Conservation (phyloP, 768 basidiomycete genomes). For the Pleurotus citrinopileatus region DNA sequence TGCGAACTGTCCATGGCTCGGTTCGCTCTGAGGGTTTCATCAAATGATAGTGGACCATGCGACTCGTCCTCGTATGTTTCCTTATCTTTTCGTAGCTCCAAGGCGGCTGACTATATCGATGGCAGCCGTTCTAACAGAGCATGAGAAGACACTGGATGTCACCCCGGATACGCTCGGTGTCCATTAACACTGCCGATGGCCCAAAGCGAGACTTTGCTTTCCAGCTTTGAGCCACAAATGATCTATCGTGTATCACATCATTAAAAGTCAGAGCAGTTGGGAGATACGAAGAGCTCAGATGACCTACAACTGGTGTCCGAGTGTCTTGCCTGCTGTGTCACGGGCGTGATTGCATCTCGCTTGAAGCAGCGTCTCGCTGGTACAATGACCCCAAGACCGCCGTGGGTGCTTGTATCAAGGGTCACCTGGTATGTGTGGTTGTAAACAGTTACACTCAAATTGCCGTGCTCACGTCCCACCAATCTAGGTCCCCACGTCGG, state of each 20-base stretch:
- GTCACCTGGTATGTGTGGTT: neutral
- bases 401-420: neutral
- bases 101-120: too few relatives aligned
- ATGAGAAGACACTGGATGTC: neutral
- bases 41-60: too few relatives aligned
- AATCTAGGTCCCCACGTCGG: neutral
- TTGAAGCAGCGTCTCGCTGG: neutral
- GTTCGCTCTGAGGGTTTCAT: too few relatives aligned
- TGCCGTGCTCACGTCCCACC: too few relatives aligned
- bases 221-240: neutral
- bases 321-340: too few relatives aligned
- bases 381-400: neutral
- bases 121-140: neutral
- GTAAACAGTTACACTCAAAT: too few relatives aligned
- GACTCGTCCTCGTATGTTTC: too few relatives aligned
- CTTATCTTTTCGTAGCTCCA: too few relatives aligned
- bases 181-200: neutral
- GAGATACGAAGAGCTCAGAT: neutral
- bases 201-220: neutral
- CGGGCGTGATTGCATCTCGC: too few relatives aligned
- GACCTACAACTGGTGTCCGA: too few relatives aligned
- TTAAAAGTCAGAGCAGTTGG: neutral
- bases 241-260: neutral
- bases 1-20: too few relatives aligned
- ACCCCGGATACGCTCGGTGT: neutral